Conservation (phyloP, 371 early-diverging fungal species). For the Catenaria anguillulae region DNA sequence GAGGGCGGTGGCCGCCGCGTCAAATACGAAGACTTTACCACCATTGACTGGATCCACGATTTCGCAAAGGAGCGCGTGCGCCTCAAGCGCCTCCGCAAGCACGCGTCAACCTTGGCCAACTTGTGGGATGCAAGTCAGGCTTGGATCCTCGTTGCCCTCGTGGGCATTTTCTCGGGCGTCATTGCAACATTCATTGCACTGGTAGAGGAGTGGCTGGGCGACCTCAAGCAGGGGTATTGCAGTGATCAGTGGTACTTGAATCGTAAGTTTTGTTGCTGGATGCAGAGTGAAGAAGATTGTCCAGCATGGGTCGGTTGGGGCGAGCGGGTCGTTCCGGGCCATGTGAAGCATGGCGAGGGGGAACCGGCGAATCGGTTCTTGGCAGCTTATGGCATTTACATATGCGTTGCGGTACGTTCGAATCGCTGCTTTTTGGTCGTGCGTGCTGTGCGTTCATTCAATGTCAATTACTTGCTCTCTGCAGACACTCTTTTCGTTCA, state of each 20-base stretch:
- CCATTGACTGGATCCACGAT: slow-evolving; percentile 88
- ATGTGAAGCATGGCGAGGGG: slow-evolving; percentile 1
- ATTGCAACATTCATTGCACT: slow-evolving; percentile 74
- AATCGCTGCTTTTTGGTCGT: no score
- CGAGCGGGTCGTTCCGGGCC: slow-evolving; percentile 24
- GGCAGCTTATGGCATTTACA: slow-evolving; percentile 14
- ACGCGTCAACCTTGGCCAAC: slow-evolving; percentile 32
- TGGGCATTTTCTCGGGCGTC: slow-evolving; percentile 50
- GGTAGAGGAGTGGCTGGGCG: slow-evolving; percentile 58
- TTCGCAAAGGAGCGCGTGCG: slow-evolving; percentile 73
- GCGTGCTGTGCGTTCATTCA: no score
- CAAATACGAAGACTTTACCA: slow-evolving; percentile 24
- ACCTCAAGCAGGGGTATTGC: slow-evolving; percentile 74
- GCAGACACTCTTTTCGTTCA: slow-evolving; percentile 24
- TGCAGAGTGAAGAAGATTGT: slow-evolving; percentile 21
- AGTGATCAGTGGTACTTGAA: slow-evolving; percentile 64
- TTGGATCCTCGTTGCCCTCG: slow-evolving; percentile 54
- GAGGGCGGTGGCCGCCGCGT: slow-evolving; percentile 11
- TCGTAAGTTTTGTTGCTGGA: slow-evolving; percentile 83
- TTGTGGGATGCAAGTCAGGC: slow-evolving; percentile 65
- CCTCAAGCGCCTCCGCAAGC: slow-evolving; percentile 36
- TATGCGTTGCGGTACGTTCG: slow-evolving; percentile 13
- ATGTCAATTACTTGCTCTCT: no score
- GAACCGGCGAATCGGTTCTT: slow-evolving; percentile 31
- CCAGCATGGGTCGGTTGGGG: slow-evolving; percentile 9